Base-by-base conservation (phyloP, 257 asterid species). In the Cynanchum wilfordii region DNA sequence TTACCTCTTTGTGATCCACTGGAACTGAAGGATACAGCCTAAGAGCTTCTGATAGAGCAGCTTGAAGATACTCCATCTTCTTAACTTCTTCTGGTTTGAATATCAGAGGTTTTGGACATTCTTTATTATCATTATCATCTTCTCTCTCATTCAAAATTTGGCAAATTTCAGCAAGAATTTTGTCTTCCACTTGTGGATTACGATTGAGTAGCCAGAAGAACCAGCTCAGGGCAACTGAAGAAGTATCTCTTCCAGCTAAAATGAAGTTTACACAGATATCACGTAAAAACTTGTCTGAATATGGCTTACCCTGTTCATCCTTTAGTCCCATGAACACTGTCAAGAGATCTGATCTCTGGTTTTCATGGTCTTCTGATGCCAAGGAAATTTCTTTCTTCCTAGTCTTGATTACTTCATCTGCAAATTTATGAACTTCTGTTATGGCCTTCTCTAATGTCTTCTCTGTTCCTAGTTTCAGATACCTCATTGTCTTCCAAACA, bases 51-150 rank as follows among this genome's bases (percentile, higher is more conserved):
- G 98, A 91, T 2, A 94, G 67, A 16, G 97, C 96, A 27, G 98
- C 98, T 66, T 91, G 98, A 55, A 94, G 82, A 76, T 94, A 91
- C n/a, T 94, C 96, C 98, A 94, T 94, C 83, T 82, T 88, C 90
- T 94, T 91, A 76, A 94, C 87, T 76, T 94, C 98, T 78, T 91
- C 96, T 73, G 96, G 83, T 79, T 74, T 78, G 73, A 93, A 87
- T 59, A 91, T 84, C n/a, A 82, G 38, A 9, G 73, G 80, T 3
- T 36, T 76, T 0, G 44, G 69, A 33, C 54, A 22, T 19, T 40
- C 71, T 44, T 50, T 69, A 1, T 27, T 72, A 1, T 27, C 69
- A 36, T 44, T 40, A 1, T 2, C 36, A 66, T 77, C 85, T 9
- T 77, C 79, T 77, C 98, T 84, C 38, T 85, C 86, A 57, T 81